Conservation (phyloP, 2,329 filamentous ascomycete species). For the Trichoderma harzianum region DNA sequence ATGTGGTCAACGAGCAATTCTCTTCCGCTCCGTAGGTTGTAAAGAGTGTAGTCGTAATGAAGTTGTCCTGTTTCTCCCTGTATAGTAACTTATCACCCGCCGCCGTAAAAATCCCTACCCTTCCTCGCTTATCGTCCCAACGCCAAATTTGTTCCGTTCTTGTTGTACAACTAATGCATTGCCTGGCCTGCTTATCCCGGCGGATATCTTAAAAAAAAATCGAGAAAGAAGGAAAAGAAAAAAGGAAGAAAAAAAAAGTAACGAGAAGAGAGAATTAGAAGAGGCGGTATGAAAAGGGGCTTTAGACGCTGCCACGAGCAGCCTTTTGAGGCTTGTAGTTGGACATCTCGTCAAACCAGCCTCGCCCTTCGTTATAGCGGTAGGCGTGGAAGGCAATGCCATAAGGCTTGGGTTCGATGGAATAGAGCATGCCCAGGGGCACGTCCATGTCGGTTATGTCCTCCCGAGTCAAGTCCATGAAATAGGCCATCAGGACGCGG, state of each 20-base stretch:
- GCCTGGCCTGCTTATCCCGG: constrained; percentile 17
- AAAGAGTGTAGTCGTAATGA: neutral
- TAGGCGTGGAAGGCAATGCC: constrained; percentile 97
- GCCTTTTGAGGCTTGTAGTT: constrained; percentile 70
- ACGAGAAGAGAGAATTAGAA: neutral
- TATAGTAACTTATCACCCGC: neutral
- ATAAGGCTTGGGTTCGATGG: constrained; percentile 95
- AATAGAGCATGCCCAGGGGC: constrained; percentile 88
- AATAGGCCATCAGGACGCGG: constrained; percentile 91
- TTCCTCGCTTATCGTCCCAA: constrained; percentile 8
- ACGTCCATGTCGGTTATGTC: constrained; percentile 94
- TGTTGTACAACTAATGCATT: constrained; percentile 16
- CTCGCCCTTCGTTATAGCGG: constrained; percentile 72
- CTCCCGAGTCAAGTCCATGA: constrained; percentile 85
- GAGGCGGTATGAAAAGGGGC: neutral
- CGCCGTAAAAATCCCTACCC: neutral
- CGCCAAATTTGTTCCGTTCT: constrained; percentile 12
- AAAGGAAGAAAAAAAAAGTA: neutral
- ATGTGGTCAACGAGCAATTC: neutral
- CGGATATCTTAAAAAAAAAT: constrained; percentile 4
- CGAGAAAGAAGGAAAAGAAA: neutral
- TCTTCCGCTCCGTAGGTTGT: neutral
- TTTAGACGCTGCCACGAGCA: constrained; percentile 31
- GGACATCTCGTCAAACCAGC: constrained; percentile 83
- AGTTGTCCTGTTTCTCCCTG: constrained; percentile 10